Evolutionary conservation across 345 rosid genomes (phyloP), one percentile per base, ranked within the genome.

Genomic region (Theobroma cacao): DNA sequence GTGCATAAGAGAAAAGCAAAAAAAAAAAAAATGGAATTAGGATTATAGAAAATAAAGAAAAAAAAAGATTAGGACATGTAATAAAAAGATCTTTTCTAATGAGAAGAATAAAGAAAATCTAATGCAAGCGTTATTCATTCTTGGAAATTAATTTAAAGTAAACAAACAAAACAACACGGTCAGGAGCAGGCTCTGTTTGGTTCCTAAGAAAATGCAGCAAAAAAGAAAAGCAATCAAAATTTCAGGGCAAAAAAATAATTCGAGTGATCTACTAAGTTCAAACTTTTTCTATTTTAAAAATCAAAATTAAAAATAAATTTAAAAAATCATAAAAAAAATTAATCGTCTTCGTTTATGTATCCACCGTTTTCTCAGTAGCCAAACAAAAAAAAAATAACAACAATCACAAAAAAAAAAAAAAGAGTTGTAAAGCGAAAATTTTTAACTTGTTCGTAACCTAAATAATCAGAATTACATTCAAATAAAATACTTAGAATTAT

Each of bases 341-440:
- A 52, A 72, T 34, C 34, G 48, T 74, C 60, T 66, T 75, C 77
- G 73, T 68, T 66, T 50, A 67, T 36, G 7, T 67, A 74, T 73
- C 82, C 78, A 77, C 77, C 79, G 62, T 79, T 85, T 85, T 83
- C 90, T 79, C 86, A 80, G 87, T 80, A 81, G 75, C 86, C 90
- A 87, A 85, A 84, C 87, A 81, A 80, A 77, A 56, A 14, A 67
- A 76, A 66, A 34, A 24, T 48, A 77, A 38, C 11, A 77, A 66
- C 62, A 67, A 64, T 64, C n/a, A 65, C 26, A 34, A 22, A 33
- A 12, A n/a, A 53, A 38, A 28, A 64, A 48, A 34, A 60, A 24
- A 45, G 55, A 66, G 58, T 20, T n/a, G 74, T 30, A 68, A 77
- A 40, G 58, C 45, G n/a, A 45, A 52, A 31, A 7, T 17, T 45